phyloP scores from a whole-genome alignment of 1,284 basidiomycete species.

The Trichosporon sp. region DNA sequence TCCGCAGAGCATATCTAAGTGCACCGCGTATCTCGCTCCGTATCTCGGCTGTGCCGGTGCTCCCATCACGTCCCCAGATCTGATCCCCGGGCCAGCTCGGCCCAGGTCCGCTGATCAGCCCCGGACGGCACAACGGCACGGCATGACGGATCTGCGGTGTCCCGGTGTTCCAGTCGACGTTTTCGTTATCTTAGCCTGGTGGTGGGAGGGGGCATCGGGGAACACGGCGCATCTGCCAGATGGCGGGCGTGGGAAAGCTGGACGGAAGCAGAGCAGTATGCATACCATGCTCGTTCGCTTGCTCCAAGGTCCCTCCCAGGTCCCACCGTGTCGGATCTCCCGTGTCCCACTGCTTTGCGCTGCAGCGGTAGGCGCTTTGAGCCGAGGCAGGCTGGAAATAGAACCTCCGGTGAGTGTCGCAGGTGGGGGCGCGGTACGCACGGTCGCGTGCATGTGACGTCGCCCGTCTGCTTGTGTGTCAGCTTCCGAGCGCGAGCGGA shows the following conservation, averaged over 20 bases:
- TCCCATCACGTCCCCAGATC: no score
- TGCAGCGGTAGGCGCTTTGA: no score
- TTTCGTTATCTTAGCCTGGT: background rate
- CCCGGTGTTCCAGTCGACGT: background rate
- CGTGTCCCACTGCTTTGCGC: no score
- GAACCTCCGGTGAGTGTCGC: background rate
- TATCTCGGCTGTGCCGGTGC: no score
- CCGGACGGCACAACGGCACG: no score
- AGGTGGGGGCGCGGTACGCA: no score
- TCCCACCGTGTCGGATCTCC: background rate
- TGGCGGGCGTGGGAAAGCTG: background rate
- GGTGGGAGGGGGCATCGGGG: background rate
- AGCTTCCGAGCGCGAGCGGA: background rate
- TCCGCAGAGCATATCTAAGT: no score
- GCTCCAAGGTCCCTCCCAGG: no score
- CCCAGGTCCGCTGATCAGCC: no score
- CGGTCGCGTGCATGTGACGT: background rate
- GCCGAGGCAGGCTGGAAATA: background rate
- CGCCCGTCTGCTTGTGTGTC: background rate
- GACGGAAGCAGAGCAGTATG: background rate
- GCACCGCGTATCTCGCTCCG: no score
- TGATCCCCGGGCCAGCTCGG: no score
- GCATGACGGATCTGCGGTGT: background rate
- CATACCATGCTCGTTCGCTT: no score
- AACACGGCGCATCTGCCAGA: background rate